Evolutionary conservation across 148 eudicot species (phyloP).

Genomic region (Vaccinium corymbosum): DNA sequence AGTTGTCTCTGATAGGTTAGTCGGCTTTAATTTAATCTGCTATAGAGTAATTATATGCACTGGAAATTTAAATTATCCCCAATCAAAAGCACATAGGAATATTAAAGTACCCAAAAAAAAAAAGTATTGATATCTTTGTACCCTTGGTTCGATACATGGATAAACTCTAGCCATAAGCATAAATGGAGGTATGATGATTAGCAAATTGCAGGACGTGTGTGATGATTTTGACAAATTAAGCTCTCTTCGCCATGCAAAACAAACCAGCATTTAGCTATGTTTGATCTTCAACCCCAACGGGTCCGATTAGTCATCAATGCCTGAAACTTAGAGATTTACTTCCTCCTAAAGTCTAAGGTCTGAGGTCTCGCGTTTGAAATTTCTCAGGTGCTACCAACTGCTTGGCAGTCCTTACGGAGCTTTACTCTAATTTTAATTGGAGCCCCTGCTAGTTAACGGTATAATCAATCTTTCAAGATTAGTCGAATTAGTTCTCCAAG

Average conservation of each 20-base stretch:
- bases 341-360: too few species aligned
- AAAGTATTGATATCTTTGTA: background rate
- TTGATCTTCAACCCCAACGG: too few species aligned
- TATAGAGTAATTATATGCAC: background rate
- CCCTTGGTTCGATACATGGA: background rate
- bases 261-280: background rate
- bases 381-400: too few species aligned
- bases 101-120: background rate
- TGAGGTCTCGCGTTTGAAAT: too few species aligned
- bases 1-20: conserved; percentile 14
- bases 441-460: too few species aligned
- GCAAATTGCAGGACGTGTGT: background rate
- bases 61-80: background rate
- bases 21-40: background rate
- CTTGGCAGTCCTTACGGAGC: too few species aligned
- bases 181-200: background rate
- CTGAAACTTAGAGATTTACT: too few species aligned
- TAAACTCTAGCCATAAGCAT: background rate
- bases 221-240: background rate
- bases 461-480: too few species aligned
- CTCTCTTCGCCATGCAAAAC: background rate
- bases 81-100: background rate
- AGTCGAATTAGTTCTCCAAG: too few species aligned
- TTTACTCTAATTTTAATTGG: too few species aligned
- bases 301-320: too few species aligned